phyloP scores from a whole-genome alignment of 345 rosid genomes.

The Murraya koenigii region DNA sequence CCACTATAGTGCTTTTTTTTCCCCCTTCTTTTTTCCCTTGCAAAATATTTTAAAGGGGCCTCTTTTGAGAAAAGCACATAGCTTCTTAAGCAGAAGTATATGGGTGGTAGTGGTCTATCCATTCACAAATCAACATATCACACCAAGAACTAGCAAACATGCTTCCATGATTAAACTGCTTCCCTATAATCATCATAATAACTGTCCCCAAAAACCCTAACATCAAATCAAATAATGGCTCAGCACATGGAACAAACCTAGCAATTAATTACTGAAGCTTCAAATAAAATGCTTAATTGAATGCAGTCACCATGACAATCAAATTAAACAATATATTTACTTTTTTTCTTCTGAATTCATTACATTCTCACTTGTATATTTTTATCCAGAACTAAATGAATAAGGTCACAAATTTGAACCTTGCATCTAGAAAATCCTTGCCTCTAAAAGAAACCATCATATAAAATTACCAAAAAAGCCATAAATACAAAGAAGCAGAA shows the following conservation, averaged over 20 bases:
- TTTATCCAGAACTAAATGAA: conserved; percentile 1
- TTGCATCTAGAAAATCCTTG: not conserved
- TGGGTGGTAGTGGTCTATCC: not conserved
- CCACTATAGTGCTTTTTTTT: not conserved
- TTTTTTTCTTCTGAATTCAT: not conserved
- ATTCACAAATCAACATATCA: not conserved
- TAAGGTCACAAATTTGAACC: not conserved
- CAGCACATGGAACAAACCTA: not conserved
- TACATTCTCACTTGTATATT: not conserved
- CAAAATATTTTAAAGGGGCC: not conserved
- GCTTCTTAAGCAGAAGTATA: not conserved
- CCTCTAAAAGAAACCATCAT: not conserved
- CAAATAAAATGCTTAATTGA: not conserved
- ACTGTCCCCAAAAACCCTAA: not conserved
- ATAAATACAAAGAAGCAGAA: not conserved
- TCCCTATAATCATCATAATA: not conserved
- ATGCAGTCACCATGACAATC: not conserved
- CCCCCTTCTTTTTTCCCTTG: not conserved
- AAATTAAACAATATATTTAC: not conserved
- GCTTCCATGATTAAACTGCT: not conserved
- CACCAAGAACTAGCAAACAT: conserved; percentile 4
- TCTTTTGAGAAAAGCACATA: not conserved
- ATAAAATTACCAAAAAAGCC: not conserved
- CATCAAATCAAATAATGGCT: not conserved
- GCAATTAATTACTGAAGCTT: not conserved